Conservation (phyloP, 2,329 filamentous ascomycete species). For the Aspergillus phoenicis region DNA sequence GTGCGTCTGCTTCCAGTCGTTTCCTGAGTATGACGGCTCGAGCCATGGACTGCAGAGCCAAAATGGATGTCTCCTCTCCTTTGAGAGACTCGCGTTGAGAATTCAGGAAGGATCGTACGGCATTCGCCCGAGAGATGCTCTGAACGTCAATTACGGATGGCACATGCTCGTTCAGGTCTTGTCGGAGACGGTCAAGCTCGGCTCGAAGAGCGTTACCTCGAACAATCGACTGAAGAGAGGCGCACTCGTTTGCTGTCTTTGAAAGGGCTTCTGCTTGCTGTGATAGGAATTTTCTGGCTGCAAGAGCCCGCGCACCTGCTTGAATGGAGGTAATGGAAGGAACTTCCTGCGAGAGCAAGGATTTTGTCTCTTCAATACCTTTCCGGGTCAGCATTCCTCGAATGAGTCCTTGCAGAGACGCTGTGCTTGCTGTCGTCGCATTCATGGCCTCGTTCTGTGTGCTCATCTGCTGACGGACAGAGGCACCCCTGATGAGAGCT, state of each 20-base stretch:
- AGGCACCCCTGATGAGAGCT: constrained; percentile 67
- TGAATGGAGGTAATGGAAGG: constrained; percentile 39
- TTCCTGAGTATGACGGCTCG: constrained; percentile 46
- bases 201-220: constrained; percentile 43
- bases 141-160: constrained; percentile 36
- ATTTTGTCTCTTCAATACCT: constrained; percentile 28
- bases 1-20: constrained; percentile 32
- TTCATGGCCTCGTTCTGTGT: constrained; percentile 41
- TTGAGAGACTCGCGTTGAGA: constrained; percentile 43
- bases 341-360: constrained; percentile 30
- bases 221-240: constrained; percentile 49
- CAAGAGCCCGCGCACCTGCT: constrained; percentile 38
- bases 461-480: constrained; percentile 55
- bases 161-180: constrained; percentile 33
- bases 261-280: constrained; percentile 46
- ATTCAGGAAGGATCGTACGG: constrained; percentile 35
- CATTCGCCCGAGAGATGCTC: constrained; percentile 35
- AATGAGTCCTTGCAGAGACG: constrained; percentile 59
- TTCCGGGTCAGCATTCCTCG: constrained; percentile 58
- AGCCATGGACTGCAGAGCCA: constrained; percentile 56
- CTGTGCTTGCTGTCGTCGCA: constrained; percentile 54
- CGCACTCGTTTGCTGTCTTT: constrained; percentile 45
- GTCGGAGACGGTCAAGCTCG: constrained; percentile 28
- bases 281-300: constrained; percentile 42
- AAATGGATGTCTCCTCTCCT: constrained; percentile 47